phyloP scores from a whole-genome alignment of 129 eudicot genomes.

The Flaveria linearis region DNA sequence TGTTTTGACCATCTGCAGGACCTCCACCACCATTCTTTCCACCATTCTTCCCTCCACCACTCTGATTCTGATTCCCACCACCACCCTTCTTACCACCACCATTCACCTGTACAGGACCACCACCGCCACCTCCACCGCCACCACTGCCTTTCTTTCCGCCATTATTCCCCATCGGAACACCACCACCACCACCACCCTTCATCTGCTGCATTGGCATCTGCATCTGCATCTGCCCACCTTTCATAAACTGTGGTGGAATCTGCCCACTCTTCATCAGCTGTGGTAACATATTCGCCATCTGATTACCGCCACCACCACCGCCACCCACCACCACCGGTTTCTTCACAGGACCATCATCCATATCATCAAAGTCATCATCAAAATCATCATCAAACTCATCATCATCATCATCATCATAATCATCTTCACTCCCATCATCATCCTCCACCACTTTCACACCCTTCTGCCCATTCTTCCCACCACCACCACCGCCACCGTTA shows the following conservation, averaged over 20 bases:
- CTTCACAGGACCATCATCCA: conserved; percentile 46
- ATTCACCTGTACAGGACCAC: conserved; percentile 30
- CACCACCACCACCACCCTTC: conserved; percentile 61
- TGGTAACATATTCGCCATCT: conserved; percentile 57
- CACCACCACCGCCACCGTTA: neutral
- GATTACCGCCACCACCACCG: conserved; percentile 39
- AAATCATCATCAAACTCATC: conserved; percentile 50
- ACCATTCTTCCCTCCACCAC: conserved; percentile 33
- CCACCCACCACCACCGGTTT: conserved; percentile 47
- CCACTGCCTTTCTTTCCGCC: conserved; percentile 25
- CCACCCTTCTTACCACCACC: conserved; percentile 43
- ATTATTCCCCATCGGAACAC: conserved; percentile 21
- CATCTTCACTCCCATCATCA: conserved; percentile 46
- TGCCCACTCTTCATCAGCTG: conserved; percentile 41
- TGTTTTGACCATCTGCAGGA: conserved; percentile 31
- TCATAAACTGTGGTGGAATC: conserved; percentile 43
- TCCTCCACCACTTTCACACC: conserved; percentile 48
- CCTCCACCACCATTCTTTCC: conserved; percentile 38
- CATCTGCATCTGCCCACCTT: conserved; percentile 46
- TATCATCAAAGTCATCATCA: conserved; percentile 46
- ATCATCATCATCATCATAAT: conserved; percentile 44
- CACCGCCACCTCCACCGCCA: conserved; percentile 45
- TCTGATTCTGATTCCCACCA: conserved; percentile 33
- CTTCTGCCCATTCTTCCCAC: conserved; percentile 41
- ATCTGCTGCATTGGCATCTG: conserved; percentile 43